Base-by-base conservation (phyloP, 345 rosid genomes). In the Eucalyptus microcorys region DNA sequence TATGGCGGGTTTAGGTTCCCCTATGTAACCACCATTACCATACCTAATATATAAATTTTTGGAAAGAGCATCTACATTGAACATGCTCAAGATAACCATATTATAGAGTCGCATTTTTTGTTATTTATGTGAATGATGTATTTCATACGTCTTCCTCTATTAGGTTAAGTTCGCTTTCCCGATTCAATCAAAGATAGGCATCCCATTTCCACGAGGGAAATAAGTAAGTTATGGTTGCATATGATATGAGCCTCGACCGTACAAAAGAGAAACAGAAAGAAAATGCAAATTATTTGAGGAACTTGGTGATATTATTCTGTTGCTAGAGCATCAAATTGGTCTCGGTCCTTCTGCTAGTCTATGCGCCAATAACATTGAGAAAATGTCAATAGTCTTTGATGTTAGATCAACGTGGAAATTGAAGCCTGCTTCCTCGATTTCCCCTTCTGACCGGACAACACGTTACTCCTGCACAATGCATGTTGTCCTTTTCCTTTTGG, bases 131-230 rank as follows among this genome's bases (percentile, higher is more conserved):
- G 19, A 14, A 64, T 15, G 76, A n/a, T 1, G 19, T 34, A 17
- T 0, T 8, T 16, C 3, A 4, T 32, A 68, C 1, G 13, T 34
- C 11, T 7, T 34, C 43, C 42, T 68, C 42, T 16, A 17, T 19
- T 17, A 2, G 43, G 19, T 68, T 34, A 32, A 17, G 21, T 68
- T 17, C 12, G 1, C 43, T 68, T 2, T 7, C 14, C 27, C 27
- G 0, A 11, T 37, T 24, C 22, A 13, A 7, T 37, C 83, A 1
- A 76, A 76, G 47, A 37, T 1, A 10, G 0, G 0, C 27, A 24
- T 34, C 24, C 24, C 14, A 17, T 9, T 17, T 9, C 10, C 43
- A 68, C 43, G 2, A 34, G 80, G 80, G 37, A 68, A 68, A 37
- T 37, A 19, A 37, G 26, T 10, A 10, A 5, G 6, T 6, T 21